A percentile compares a stretch with the other conserved stretches of the same genome.
Conservation (phyloP, 176 grass and related monocot genomes). For the Oryza meyeriana region DNA sequence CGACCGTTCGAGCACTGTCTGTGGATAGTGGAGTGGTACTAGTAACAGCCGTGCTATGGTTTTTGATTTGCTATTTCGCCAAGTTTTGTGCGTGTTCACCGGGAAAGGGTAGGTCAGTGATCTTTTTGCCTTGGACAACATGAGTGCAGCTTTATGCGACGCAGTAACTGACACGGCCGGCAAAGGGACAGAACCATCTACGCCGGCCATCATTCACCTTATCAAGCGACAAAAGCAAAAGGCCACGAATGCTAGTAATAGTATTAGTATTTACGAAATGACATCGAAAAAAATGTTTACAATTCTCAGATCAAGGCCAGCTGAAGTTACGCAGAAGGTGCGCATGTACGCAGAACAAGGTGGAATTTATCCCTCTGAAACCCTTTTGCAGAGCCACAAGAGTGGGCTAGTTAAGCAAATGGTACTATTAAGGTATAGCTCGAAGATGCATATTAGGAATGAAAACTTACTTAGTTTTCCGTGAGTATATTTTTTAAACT, state of each 20-base stretch:
- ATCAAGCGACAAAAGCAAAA: background rate
- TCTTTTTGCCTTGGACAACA: background rate
- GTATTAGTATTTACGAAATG: background rate
- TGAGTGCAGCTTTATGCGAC: background rate
- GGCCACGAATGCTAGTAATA: background rate
- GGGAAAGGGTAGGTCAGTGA: background rate
- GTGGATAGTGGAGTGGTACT: background rate
- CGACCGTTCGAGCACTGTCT: background rate
- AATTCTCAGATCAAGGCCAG: background rate
- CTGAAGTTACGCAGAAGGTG: background rate
- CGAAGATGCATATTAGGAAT: too few relatives aligned
- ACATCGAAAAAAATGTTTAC: background rate
- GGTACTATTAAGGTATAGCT: too few relatives aligned
- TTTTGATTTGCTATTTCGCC: background rate
- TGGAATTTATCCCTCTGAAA: background rate
- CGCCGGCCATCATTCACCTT: background rate
- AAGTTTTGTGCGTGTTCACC: background rate
- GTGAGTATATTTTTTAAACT: too few relatives aligned
- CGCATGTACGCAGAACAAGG: background rate
- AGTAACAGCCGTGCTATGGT: background rate
- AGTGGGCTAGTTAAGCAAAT: background rate
- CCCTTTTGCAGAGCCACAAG: background rate
- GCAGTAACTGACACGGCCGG: background rate
- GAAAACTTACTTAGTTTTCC: too few relatives aligned
- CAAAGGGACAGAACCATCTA: background rate